These are phyloP conservation scores for Diaporthe destruens DNA, from an alignment of 2,329 filamentous ascomycete genomes.

Conservation along the genomic window DNA sequence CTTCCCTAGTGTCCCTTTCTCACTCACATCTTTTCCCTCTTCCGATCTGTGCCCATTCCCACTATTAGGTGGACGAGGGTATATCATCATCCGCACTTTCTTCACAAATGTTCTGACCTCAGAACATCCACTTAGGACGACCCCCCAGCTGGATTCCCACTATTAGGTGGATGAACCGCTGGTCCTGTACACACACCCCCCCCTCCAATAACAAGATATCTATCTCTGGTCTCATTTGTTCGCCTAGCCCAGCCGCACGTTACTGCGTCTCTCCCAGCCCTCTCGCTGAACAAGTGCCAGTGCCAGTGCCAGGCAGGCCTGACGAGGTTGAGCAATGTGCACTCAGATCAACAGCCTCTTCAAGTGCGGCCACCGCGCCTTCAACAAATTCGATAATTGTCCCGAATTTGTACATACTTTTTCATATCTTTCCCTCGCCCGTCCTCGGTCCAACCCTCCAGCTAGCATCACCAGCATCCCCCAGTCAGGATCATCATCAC, in stretches of 20 bases:
- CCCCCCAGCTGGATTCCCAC: conserved; percentile 35
- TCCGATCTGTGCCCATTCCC: conserved; percentile 29
- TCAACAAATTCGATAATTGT: conserved; percentile 47
- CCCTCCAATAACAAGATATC: not conserved
- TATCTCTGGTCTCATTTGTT: not conserved
- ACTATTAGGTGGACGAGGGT: conserved; percentile 34
- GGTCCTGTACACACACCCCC: not conserved
- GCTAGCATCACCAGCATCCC: not conserved
- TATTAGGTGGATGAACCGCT: conserved; percentile 41
- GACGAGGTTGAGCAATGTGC: conserved; percentile 44
- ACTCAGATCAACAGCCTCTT: conserved; percentile 45
- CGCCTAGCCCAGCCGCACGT: not conserved
- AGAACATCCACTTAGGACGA: conserved; percentile 21
- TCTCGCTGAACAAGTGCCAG: conserved; percentile 2
- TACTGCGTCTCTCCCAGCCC: not conserved
- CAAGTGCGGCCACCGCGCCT: conserved; percentile 46
- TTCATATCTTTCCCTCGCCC: not conserved
- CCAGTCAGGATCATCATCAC: not conserved
- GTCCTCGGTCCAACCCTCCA: not conserved
- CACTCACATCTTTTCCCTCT: conserved; percentile 19
- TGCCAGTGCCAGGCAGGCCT: not conserved
- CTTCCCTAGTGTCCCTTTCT: not conserved
- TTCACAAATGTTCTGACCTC: conserved; percentile 7
- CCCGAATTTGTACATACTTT: conserved; percentile 39
- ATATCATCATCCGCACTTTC: not conserved